These are phyloP conservation scores for Areca catechu DNA, from an alignment of 176 grass and related monocot species.

Conservation along the genomic window DNA sequence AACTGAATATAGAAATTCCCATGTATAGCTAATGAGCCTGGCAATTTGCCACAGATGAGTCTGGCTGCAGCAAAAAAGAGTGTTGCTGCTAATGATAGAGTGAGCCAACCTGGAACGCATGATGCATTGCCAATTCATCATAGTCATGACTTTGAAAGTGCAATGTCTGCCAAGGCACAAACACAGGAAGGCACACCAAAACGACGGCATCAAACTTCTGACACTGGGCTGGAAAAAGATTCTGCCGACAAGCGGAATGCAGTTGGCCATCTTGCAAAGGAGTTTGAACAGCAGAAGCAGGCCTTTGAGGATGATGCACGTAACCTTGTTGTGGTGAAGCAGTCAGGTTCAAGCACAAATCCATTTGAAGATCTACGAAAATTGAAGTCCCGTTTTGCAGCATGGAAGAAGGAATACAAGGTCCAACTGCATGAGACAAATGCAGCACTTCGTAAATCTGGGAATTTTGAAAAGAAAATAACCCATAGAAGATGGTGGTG, in stretches of 20 bases:
- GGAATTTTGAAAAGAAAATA: constrained; percentile 9
- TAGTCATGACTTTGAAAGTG: too few species aligned
- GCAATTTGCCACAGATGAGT: constrained; percentile 36
- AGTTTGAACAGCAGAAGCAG: constrained; percentile 55
- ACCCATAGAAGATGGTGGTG: constrained; percentile 20
- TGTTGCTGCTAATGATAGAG: constrained; percentile 36
- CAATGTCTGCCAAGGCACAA: too few species aligned
- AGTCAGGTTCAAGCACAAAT: neutral
- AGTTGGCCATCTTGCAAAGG: constrained; percentile 55
- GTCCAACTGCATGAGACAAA: constrained; percentile 15
- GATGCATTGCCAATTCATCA: constrained; percentile 26
- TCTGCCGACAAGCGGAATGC: neutral
- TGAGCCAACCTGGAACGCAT: constrained; percentile 11
- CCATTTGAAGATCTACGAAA: constrained; percentile 17
- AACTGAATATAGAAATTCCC: too few species aligned
- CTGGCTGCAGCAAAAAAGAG: constrained; percentile 78
- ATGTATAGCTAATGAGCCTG: too few species aligned
- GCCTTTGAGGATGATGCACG: constrained; percentile 61
- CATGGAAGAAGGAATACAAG: constrained; percentile 50
- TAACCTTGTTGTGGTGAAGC: constrained; percentile 32
- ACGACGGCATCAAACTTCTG: neutral
- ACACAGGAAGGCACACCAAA: too few species aligned
- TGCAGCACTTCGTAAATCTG: neutral
- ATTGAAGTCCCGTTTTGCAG: constrained; percentile 30
- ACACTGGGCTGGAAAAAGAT: too few species aligned